Evolutionary conservation across 2,329 filamentous ascomycete genomes (phyloP), one percentile per base, ranked within the genome.

Genomic region (Penicillium oxalicum): DNA sequence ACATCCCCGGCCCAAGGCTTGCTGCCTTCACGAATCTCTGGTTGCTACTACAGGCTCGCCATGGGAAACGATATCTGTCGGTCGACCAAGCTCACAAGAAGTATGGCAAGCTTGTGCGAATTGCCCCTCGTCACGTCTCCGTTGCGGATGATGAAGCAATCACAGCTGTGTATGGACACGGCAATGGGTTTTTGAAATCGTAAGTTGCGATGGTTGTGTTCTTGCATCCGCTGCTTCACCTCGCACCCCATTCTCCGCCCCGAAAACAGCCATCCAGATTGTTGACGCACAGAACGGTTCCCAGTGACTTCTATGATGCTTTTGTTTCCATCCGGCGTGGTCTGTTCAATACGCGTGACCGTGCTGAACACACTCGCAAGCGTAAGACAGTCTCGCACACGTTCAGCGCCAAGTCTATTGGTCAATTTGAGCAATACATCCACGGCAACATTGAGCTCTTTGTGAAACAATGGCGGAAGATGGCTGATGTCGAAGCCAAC

Each of bases 401-500:
- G 29, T 95, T 95, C 71, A 87, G 84, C 11, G 78, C 84, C 52
- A 94, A 91, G 71, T 87, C 82, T 8, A 79, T 95, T 46, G 77
- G 78, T 50, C 83, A 95, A 65, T 94, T 95, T 64, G 90, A 95
- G 73, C 87, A 89, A 44, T 95, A 91, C 69, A 91, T 95, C 58
- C 84, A 88, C 63, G 74, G 77, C 56, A 95, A 94, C 66, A 77
- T 95, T 3, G 81, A 86, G 50, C 72, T 83, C 11, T 87, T 95
- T 49, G 81, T 87, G 25, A 73, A 74, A 51, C 82, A 89, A 65
- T 88, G 89, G 79, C 86, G 88, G 62, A 74, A 74, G 13, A 71
- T 91, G 6, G 75, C 77, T 9, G 68, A 74, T n/a, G 62, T 63
- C 3, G 68, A 74, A 9, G 68, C 72, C 9, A 61, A 74, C 38